These are phyloP conservation scores for Leccinum sublutescens DNA, from an alignment of 768 basidiomycete species.

Conservation along the genomic window DNA sequence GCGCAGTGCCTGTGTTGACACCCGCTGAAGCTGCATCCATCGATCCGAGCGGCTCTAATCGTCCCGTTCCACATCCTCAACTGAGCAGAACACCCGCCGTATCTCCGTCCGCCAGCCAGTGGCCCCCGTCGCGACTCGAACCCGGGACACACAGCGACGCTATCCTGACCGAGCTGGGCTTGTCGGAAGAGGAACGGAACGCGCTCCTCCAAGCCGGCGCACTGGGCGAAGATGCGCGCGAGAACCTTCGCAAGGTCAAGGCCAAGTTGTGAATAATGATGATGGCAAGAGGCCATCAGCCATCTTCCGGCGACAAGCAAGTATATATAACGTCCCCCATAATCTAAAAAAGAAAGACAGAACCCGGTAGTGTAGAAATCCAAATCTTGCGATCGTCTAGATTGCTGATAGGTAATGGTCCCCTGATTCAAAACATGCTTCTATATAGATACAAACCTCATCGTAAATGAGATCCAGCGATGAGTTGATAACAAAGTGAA, in stretches of 20 bases:
- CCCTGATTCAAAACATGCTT: background rate
- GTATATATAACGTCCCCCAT: background rate
- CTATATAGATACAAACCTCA: background rate
- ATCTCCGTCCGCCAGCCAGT: slow-evolving; percentile 4
- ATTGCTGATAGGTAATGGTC: slow-evolving; percentile 11
- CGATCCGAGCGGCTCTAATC: slow-evolving; percentile 33
- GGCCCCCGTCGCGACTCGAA: slow-evolving; percentile 26
- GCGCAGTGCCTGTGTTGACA: slow-evolving; percentile 65
- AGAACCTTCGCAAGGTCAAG: slow-evolving; percentile 11
- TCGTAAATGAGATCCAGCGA: background rate
- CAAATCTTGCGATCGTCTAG: slow-evolving; percentile 9
- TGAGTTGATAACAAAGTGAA: background rate
- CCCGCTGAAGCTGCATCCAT: slow-evolving; percentile 56
- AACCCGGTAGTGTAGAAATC: background rate
- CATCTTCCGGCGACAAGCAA: slow-evolving; percentile 4
- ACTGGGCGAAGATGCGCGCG: slow-evolving; percentile 37
- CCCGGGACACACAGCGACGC: slow-evolving; percentile 56
- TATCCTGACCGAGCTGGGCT: slow-evolving; percentile 51
- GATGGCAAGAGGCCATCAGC: background rate
- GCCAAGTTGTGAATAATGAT: slow-evolving; percentile 23
- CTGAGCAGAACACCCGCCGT: slow-evolving; percentile 30
- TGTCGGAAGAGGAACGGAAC: slow-evolving; percentile 40
- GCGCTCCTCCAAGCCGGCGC: slow-evolving; percentile 47
- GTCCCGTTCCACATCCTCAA: slow-evolving; percentile 55
- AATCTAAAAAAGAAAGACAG: background rate